Evolutionary conservation across 768 basidiomycete species (phyloP), one percentile per base, ranked within the genome.

Genomic region (Megacollybia marginata): DNA sequence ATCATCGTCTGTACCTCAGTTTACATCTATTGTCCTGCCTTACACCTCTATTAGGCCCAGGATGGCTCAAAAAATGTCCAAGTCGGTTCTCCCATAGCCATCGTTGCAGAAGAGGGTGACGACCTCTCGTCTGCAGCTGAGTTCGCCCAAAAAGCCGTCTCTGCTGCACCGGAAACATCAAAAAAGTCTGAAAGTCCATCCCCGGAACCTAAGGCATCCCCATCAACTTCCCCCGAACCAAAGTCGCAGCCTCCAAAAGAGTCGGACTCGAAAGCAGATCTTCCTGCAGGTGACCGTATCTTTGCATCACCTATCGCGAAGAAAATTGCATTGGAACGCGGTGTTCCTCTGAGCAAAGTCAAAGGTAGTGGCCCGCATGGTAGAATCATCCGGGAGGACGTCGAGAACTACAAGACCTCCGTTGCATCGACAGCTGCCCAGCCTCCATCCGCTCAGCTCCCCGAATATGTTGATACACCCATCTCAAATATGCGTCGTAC

Each of bases 251-350:
- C 65, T 38, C 49, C 70, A 16, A 65, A 68, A 31, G 53, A 72
- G 23, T 59, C 64, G 42, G 70, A 73, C 49, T 59, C 74, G 16
- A 85, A 76, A 59, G 57, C 74, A 34, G 80, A 85, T 19, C 71
- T 86, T 53, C 68, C 78, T 32, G 65, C 71, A 53, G 85, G 88
- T 47, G 83, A 88, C 58, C 85, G 87, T 56, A 90, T 98, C 72
- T 95, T 95, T 62, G 96, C 94, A 12, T 86, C 88, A 28, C 95
- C 96, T 31, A 78, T 96, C 56, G 96, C 96, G 42, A 96, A 96
- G 76, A 95, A 94, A 70, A 86, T 99, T 61, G 96, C 96, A 35
- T 72, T 95, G 16, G 96, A 98, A 64, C 82, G 82, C 54, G 96
- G 96, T 20, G 83, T 99, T 59, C 93, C 96, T 43, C 73, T 99